These are phyloP conservation scores for Aspergillus versicolor DNA, from an alignment of 2,329 filamentous ascomycete genomes.

Conservation along the genomic window DNA sequence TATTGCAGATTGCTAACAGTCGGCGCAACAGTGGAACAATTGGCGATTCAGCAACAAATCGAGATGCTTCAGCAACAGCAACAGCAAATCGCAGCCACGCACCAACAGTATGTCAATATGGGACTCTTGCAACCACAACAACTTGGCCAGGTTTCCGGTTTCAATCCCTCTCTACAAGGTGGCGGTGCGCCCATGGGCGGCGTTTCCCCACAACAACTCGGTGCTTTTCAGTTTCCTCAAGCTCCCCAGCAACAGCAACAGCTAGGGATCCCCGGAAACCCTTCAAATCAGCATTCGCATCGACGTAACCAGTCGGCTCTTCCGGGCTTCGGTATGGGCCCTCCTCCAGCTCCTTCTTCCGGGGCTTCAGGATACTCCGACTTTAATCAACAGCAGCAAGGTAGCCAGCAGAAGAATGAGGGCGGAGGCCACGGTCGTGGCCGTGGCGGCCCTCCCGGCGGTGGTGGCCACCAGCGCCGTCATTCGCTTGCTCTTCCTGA, in stretches of 20 bases:
- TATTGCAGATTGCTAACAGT: constrained; percentile 19
- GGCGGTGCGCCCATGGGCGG: constrained; percentile 67
- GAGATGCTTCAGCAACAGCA: constrained; percentile 96
- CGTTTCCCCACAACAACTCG: constrained; percentile 71
- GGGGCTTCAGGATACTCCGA: constrained; percentile 83
- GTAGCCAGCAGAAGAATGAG: constrained; percentile 67
- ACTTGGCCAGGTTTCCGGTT: constrained; percentile 68
- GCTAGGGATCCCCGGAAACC: constrained; percentile 69
- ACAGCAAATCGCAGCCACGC: constrained; percentile 92
- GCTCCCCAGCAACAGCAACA: constrained; percentile 65
- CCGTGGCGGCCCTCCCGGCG: constrained; percentile 66
- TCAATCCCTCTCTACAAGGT: constrained; percentile 71
- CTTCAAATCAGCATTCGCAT: constrained; percentile 80
- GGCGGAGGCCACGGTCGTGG: constrained; percentile 69
- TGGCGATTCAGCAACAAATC: constrained; percentile 96
- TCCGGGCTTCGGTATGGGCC: constrained; percentile 86
- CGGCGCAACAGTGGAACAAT: constrained; percentile 75
- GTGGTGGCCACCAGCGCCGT: constrained; percentile 82
- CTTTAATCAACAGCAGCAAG: constrained; percentile 65
- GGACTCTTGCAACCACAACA: constrained; percentile 89
- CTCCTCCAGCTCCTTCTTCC: constrained; percentile 88
- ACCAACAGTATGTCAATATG: constrained; percentile 98
- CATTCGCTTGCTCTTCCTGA: constrained; percentile 94
- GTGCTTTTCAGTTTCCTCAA: constrained; percentile 87
- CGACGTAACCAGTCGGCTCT: constrained; percentile 97